Conservation (phyloP, 805 yeast genomes). For the Pichia pseudocactophila region DNA sequence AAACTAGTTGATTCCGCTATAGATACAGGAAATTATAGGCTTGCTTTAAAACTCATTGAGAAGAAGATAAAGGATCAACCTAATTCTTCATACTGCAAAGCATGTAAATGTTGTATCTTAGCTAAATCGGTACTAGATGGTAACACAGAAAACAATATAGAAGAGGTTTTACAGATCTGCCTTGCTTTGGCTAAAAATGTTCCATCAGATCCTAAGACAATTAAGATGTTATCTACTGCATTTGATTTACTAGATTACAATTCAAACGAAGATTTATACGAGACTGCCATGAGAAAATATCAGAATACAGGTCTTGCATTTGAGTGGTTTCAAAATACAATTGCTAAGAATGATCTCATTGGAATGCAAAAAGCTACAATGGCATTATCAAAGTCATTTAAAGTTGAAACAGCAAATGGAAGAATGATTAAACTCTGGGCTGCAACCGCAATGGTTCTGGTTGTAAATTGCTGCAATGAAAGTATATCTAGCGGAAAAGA, state of each 20-base stretch:
- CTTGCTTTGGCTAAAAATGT: slow-evolving; percentile 25
- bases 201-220: slow-evolving; percentile 49
- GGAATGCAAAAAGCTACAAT: slow-evolving; percentile 49
- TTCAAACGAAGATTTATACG: slow-evolving; percentile 41
- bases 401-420: slow-evolving; percentile 16
- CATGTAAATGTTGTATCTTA: slow-evolving; percentile 32
- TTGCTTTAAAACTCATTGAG: slow-evolving; percentile 42
- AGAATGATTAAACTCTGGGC: slow-evolving; percentile 42
- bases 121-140: slow-evolving; percentile 24
- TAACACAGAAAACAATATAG: slow-evolving; percentile 4
- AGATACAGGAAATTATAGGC: slow-evolving; percentile 39
- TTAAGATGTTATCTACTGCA: slow-evolving; percentile 39
- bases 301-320: slow-evolving; percentile 39
- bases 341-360: slow-evolving; percentile 38
- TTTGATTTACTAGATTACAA: slow-evolving; percentile 32
- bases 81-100: slow-evolving; percentile 43
- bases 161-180: slow-evolving; percentile 28
- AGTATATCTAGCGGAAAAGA: slow-evolving; percentile 36
- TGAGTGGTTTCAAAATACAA: slow-evolving; percentile 50
- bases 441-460: slow-evolving; percentile 43
- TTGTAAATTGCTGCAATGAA: slow-evolving; percentile 20
- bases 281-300: slow-evolving; percentile 48
- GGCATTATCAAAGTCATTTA: slow-evolving; percentile 27
- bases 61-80: slow-evolving; percentile 49
- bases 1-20: slow-evolving; percentile 20